phyloP scores from a whole-genome alignment of 805 yeast genomes.

The Candida insectalens region DNA sequence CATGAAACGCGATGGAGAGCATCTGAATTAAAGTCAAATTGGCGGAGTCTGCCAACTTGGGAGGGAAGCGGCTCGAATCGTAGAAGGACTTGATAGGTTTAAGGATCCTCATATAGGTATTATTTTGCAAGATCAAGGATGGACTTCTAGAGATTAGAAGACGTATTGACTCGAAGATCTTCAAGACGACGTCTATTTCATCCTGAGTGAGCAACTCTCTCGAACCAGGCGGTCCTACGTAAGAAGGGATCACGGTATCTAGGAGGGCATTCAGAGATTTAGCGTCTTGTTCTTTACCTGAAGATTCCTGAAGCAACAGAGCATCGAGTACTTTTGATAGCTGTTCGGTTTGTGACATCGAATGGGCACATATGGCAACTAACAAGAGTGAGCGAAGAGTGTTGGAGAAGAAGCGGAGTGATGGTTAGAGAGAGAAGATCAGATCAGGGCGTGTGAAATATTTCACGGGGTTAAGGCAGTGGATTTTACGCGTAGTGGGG shows the following conservation, averaged over 20 bases:
- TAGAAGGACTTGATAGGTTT: slow-evolving; percentile 16
- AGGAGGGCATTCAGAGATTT: slow-evolving; percentile 22
- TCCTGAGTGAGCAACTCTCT: slow-evolving; percentile 6
- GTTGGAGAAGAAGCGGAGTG: neutral
- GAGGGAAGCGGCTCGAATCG: slow-evolving; percentile 15
- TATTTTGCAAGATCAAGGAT: slow-evolving; percentile 15
- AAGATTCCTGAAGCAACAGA: slow-evolving; percentile 16
- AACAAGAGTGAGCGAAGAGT: neutral
- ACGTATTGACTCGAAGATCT: slow-evolving; percentile 21
- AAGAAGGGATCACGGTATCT: slow-evolving; percentile 20
- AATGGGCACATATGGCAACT: no score
- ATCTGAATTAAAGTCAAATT: slow-evolving; percentile 15
- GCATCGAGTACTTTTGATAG: slow-evolving; percentile 20
- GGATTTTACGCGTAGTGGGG: neutral
- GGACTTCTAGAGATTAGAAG: slow-evolving; percentile 15
- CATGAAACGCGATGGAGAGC: slow-evolving; percentile 9
- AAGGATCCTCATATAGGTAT: slow-evolving; percentile 11
- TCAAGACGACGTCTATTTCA: slow-evolving; percentile 13
- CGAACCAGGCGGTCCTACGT: no score
- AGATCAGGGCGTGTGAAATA: neutral
- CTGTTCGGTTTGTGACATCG: slow-evolving; percentile 12
- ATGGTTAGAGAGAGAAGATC: neutral
- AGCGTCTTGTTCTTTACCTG: slow-evolving; percentile 17
- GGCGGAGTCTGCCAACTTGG: slow-evolving; percentile 15
- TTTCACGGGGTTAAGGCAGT: neutral